These are phyloP conservation scores for Chaetomium sp. DNA, from an alignment of 2,329 filamentous ascomycete genomes.

Conservation along the genomic window DNA sequence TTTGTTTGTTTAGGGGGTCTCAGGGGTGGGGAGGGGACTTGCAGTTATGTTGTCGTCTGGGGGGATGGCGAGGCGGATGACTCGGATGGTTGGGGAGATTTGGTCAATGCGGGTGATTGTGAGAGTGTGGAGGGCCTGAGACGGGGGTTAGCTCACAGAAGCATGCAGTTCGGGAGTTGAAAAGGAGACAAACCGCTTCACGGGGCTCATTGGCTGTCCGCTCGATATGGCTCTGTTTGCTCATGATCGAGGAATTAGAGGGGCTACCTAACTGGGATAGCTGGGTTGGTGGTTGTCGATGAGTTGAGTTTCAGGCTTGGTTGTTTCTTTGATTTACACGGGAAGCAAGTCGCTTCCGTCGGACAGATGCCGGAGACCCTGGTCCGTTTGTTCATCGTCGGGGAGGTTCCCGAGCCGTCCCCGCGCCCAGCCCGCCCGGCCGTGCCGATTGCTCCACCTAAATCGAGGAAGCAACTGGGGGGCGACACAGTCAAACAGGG, in stretches of 20 bases:
- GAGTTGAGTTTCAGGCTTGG: background rate
- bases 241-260: constrained; percentile 21
- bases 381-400: background rate
- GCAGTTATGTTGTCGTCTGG: constrained; percentile 52
- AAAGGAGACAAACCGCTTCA: constrained; percentile 53
- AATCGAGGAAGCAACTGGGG: background rate
- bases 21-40: constrained; percentile 26
- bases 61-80: constrained; percentile 66
- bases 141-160: background rate
- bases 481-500: background rate
- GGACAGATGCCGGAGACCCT: background rate
- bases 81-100: constrained; percentile 67
- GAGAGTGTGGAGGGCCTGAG: constrained; percentile 60
- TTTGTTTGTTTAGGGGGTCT: background rate
- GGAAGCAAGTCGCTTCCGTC: background rate
- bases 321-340: background rate
- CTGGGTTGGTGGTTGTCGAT: background rate
- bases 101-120: constrained; percentile 61
- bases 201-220: constrained; percentile 75
- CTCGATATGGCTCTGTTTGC: constrained; percentile 60
- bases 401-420: background rate
- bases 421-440: background rate
- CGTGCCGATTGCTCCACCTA: background rate
- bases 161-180: too few species aligned
- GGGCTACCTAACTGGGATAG: too few species aligned